Evolutionary conservation across 257 asterid genomes (phyloP), one percentile per base, ranked within the genome.

Genomic region (Sherardia arvensis): DNA sequence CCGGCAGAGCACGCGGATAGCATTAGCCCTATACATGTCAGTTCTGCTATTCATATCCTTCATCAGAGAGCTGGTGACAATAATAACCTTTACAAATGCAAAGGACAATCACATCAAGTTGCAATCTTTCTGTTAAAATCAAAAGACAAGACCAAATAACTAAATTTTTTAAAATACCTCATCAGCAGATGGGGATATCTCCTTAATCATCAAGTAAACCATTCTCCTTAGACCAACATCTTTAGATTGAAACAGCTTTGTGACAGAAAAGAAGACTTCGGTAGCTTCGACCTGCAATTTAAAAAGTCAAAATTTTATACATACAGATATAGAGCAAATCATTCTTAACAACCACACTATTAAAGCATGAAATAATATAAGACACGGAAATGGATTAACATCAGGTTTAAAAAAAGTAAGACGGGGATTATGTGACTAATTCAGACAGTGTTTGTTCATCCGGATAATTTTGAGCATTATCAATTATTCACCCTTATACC

Each of bases 11-110:
- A 91, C 97, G 59, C 97, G 96, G 67, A 91, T 91, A 53, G 97
- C 95, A 76, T 91, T 91, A 66, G 97, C 97, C 58, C 97, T 78
- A 62, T 87, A 91, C 97, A 91, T 91, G 76, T 91, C 97, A 71
- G 95, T 91, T 53, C 95, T 93, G 77, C 97, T 91, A 69, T 83
- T 91, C 97, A 91, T 87, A 84, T 91, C 97, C 83, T 91, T 91
- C 96, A 91, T 91, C 57, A 91, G 79, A 74, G 97, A 91, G 90
- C 97, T 91, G n/a, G 97, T 91, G 67, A 91, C 97, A 21, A 91
- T 91, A 74, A 91, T 91, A 74, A 90, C 97, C 97, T 90, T n/a
- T 74, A 67, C n/a, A 73, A 55, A 62, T 59, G 77, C 64, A 63
- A 69, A 66, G 38, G 75, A 45, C 55, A 30, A 64, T 59, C 53